Conservation (phyloP, 2,329 filamentous ascomycete genomes). For the Metarhizium anisopliae region DNA sequence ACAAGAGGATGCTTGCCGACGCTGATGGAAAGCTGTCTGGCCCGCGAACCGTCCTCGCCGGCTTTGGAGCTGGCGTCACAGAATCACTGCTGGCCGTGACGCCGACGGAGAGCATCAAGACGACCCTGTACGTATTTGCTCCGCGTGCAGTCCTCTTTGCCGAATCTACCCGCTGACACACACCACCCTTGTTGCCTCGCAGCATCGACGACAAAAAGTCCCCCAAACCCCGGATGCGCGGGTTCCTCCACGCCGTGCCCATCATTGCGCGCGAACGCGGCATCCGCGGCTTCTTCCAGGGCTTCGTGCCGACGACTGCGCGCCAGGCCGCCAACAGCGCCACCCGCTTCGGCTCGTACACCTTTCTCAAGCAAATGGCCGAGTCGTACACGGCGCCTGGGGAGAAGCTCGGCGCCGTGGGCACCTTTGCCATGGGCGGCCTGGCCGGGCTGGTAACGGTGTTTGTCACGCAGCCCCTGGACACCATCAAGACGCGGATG, state of each 20-base stretch:
- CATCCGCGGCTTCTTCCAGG: slow-evolving; percentile 89
- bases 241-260: slow-evolving; percentile 82
- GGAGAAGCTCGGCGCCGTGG: slow-evolving; percentile 81
- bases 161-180: no score
- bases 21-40: slow-evolving; percentile 82
- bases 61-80: slow-evolving; percentile 89
- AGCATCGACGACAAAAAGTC: slow-evolving; percentile 93
- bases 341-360: slow-evolving; percentile 84
- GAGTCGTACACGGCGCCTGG: slow-evolving; percentile 88
- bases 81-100: slow-evolving; percentile 91
- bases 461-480: slow-evolving; percentile 64
- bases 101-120: slow-evolving; percentile 97
- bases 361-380: slow-evolving; percentile 79
- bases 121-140: slow-evolving; percentile 56
- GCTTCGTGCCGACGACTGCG: slow-evolving; percentile 89
- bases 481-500: slow-evolving; percentile 97
- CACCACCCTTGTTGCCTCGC: neutral
- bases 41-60: slow-evolving; percentile 82
- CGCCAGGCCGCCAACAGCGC: slow-evolving; percentile 93
- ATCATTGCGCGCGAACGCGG: slow-evolving; percentile 86
- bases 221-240: slow-evolving; percentile 74
- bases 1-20: slow-evolving; percentile 76
- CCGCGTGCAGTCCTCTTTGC: neutral
- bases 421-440: slow-evolving; percentile 86
- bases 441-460: slow-evolving; percentile 88